Evolutionary conservation across 2,329 filamentous ascomycete genomes (phyloP), one percentile per base, ranked within the genome.

Genomic region (Fusarium robinianum): DNA sequence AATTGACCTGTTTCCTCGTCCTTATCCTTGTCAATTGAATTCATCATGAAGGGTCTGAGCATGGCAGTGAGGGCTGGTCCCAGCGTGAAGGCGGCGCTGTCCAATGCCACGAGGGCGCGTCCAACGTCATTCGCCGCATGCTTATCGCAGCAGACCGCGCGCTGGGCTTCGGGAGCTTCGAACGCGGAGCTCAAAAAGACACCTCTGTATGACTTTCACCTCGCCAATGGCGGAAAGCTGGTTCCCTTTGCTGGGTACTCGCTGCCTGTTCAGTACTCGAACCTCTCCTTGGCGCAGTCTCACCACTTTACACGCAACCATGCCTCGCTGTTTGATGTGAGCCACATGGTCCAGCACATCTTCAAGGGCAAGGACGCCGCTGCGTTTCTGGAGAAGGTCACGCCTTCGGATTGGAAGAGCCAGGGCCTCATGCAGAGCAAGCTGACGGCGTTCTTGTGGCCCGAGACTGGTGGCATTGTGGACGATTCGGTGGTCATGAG

Each of bases 281-380:
- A 84, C 55, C 78, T 88, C 55, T 85, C 86, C 58, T 86, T 96
- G 53, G 78, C 81, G 57, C 88, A 90, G 49, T 95, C 90, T 38
- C 94, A 97, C 75, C 79, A 84, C 61, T 96, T 92, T 79, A 97
- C 94, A 11, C 84, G 94, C 41, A 79, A 83, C 60, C 87, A 91
- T 69, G 87, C 89, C 45, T 96, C 90, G 53, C 74, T 99, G 53
- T 99, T 99, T 65, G 94, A 99, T 69, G 94, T 97, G 41, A 87
- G 87, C 67, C 94, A 97, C 73, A 97, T 97, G 92, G 90, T 86
- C 52, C 91, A 96, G 73, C 90, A 96, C 68, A 80, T 84, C 56
- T 83, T 99, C 65, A 81, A 81, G 37, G 94, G 94, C 0, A 83
- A 89, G 6, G 87, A 87, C 22, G 91, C 89, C 5, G 79, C 85